These are phyloP conservation scores for Citrullus amarus DNA, from an alignment of 306 rosid species.

Conservation along the genomic window DNA sequence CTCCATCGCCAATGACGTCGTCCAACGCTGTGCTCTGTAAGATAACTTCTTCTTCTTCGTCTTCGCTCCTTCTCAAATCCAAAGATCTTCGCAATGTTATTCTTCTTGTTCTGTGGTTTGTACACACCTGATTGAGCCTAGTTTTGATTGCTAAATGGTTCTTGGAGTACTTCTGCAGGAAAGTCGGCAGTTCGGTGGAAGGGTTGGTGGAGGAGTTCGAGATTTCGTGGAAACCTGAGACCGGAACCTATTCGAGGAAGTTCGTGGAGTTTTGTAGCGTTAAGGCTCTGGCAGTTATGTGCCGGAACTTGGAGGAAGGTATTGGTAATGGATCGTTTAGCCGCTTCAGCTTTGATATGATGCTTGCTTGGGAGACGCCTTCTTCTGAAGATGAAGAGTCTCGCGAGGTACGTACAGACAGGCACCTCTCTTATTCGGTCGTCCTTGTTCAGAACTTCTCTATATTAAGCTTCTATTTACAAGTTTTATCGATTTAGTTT, in stretches of 20 bases:
- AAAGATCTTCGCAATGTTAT: neutral
- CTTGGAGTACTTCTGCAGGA: conserved; percentile 15
- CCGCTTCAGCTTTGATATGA: conserved; percentile 62
- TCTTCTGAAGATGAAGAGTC: conserved; percentile 31
- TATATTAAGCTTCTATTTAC: neutral
- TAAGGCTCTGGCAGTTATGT: conserved; percentile 30
- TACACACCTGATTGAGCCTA: neutral
- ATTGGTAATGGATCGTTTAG: conserved; percentile 45
- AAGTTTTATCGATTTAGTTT: neutral
- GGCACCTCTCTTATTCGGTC: neutral
- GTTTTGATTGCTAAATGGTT: neutral
- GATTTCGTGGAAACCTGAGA: conserved; percentile 36
- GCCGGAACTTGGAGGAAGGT: conserved; percentile 31
- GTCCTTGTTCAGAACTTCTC: neutral
- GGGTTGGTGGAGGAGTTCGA: conserved; percentile 59
- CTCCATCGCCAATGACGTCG: conserved; percentile 28
- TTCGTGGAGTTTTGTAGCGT: conserved; percentile 65
- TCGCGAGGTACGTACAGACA: conserved; percentile 18
- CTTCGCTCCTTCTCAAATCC: neutral
- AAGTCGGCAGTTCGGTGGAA: conserved; percentile 35
- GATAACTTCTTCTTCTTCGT: neutral
- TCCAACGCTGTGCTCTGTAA: conserved; percentile 30
- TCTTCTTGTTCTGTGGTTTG: neutral
- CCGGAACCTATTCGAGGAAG: conserved; percentile 33
- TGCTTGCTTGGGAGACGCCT: conserved; percentile 92